Percentiles rank a stretch among this genome's conserved stretches.
Conservation (phyloP, 2,329 filamentous ascomycete species). For the Aspergillus chevalieri region DNA sequence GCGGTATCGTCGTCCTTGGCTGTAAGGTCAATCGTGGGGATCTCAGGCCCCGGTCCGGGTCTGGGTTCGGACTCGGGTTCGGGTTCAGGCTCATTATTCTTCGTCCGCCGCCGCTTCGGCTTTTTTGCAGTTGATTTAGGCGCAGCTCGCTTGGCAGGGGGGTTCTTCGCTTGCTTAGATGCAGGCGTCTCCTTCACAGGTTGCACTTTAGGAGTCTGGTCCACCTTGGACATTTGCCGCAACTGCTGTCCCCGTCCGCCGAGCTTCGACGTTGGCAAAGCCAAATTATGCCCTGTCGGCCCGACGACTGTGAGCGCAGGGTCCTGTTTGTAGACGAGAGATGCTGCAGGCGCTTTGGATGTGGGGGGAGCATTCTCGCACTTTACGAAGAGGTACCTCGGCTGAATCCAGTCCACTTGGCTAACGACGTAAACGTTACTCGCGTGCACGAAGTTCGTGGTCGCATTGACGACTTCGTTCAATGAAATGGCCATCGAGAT, state of each 20-base stretch:
- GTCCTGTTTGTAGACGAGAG: constrained; percentile 32
- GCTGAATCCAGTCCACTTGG: constrained; percentile 80
- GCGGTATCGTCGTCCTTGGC: constrained; percentile 29
- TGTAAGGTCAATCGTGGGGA: too few relatives aligned
- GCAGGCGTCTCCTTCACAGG: too few relatives aligned
- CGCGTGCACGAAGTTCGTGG: constrained; percentile 52
- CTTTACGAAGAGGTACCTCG: constrained; percentile 70
- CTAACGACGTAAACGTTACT: constrained; percentile 64
- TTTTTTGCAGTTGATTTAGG: too few relatives aligned
- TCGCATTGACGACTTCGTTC: constrained; percentile 78
- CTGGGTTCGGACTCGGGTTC: too few relatives aligned
- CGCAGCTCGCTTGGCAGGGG: constrained; percentile 6
- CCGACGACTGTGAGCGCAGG: constrained; percentile 36
- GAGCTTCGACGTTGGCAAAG: constrained; percentile 49
- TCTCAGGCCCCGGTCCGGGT: too few relatives aligned
- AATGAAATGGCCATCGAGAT: constrained; percentile 60
- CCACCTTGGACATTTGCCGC: constrained; percentile 9
- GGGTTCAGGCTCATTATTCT: constrained; percentile 12
- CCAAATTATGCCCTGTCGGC: constrained; percentile 28
- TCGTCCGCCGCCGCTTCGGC: neutral
- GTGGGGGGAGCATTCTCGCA: constrained; percentile 7
- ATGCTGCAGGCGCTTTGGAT: neutral
- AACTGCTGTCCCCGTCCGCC: constrained; percentile 39
- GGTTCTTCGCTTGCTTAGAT: too few relatives aligned
- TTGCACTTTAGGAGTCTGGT: too few relatives aligned